Conservation (phyloP, 2,329 filamentous ascomycete species). For the Alternaria viburni region DNA sequence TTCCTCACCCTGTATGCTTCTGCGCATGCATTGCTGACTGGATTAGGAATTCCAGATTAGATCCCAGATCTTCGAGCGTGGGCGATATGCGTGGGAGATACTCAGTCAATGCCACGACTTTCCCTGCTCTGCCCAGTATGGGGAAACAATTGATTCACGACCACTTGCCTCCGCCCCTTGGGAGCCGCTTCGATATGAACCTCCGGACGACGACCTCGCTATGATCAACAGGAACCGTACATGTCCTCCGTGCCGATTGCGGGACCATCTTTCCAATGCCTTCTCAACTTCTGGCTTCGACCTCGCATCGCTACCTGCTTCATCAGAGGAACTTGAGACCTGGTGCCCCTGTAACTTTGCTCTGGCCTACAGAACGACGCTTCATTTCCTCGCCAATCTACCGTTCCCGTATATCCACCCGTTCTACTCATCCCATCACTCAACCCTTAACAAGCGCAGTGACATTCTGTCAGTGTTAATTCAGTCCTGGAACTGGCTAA, state of each 20-base stretch:
- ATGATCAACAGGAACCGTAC: background rate
- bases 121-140: background rate
- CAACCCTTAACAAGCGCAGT: background rate
- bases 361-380: background rate
- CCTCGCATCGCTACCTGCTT: background rate
- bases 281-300: background rate
- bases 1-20: background rate
- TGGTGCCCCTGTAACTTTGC: background rate
- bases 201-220: background rate
- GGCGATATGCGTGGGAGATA: background rate
- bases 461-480: background rate
- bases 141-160: background rate
- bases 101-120: background rate
- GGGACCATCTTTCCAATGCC: background rate
- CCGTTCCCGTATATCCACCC: background rate
- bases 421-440: background rate
- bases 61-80: background rate
- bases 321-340: background rate
- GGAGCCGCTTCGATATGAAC: background rate
- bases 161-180: background rate
- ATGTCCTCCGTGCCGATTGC: background rate
- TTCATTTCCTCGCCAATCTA: background rate
- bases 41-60: background rate
- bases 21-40: background rate
- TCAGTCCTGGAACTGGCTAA: background rate